Percentiles rank a stretch among this genome's conserved stretches.
Conservation (phyloP, 768 basidiomycete species). For the Floccularia luteovirens region DNA sequence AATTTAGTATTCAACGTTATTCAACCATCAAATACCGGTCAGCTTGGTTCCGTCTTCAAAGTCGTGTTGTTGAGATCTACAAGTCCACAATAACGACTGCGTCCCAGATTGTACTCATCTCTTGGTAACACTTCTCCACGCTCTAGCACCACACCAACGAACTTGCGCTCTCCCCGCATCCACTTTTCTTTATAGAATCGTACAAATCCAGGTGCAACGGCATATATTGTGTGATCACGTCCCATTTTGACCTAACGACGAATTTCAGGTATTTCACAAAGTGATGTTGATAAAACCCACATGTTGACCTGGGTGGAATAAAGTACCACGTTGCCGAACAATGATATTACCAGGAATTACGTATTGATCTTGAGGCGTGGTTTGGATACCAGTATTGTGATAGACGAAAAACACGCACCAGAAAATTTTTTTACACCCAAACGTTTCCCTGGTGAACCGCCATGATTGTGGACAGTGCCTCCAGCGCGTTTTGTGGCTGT, state of each 20-base stretch:
- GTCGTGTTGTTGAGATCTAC: slow-evolving; percentile 49
- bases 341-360: slow-evolving; percentile 96
- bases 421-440: slow-evolving; percentile 96
- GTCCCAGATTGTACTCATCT: slow-evolving; percentile 62
- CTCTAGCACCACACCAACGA: slow-evolving; percentile 77
- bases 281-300: slow-evolving; percentile 33
- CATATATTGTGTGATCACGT: slow-evolving; percentile 92
- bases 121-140: slow-evolving; percentile 84
- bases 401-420: slow-evolving; percentile 37
- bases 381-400: neutral
- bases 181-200: slow-evolving; percentile 87
- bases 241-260: slow-evolving; percentile 76
- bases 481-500: slow-evolving; percentile 97
- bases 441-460: slow-evolving; percentile 88
- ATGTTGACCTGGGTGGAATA: slow-evolving; percentile 92
- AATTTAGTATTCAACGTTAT: neutral
- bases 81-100: slow-evolving; percentile 80
- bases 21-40: no score
- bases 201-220: slow-evolving; percentile 83
- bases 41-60: neutral
- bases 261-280: slow-evolving; percentile 4
- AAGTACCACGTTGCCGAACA: slow-evolving; percentile 86
- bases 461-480: slow-evolving; percentile 88
- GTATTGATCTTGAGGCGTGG: slow-evolving; percentile 58
- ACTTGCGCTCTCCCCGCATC: slow-evolving; percentile 67